Percentiles rank a stretch among this genome's conserved stretches.
phyloP scores from a whole-genome alignment of 352 stramenopile species.

The Phytophthora pisi region DNA sequence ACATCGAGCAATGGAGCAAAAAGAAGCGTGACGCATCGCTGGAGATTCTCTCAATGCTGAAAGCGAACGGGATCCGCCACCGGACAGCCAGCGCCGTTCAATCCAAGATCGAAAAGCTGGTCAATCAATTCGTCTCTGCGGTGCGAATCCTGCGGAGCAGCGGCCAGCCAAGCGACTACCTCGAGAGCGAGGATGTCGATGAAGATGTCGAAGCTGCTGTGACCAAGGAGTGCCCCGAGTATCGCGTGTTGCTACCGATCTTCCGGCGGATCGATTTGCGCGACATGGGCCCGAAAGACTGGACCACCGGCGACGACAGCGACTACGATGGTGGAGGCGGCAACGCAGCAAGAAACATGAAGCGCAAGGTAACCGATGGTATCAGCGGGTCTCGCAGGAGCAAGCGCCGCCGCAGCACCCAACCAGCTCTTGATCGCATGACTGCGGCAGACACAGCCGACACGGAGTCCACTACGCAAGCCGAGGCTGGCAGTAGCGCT shows the following conservation, averaged over 20 bases:
- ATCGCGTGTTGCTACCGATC: not conserved
- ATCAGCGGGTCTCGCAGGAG: not conserved
- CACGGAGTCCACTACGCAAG: not conserved
- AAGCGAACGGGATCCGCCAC: slow-evolving; percentile 17
- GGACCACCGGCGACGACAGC: not conserved
- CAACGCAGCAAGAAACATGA: not conserved
- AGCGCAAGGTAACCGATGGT: not conserved
- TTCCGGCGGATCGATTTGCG: not conserved
- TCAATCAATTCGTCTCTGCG: not conserved
- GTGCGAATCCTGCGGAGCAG: not conserved
- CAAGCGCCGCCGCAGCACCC: not conserved
- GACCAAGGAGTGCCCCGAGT: not conserved
- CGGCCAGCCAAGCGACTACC: not conserved
- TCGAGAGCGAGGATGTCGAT: not conserved
- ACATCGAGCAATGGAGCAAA: slow-evolving; percentile 30
- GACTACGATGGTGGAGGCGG: no score
- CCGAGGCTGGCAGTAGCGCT: no score
- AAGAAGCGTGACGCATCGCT: not conserved
- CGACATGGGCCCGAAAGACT: not conserved
- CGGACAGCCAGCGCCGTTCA: not conserved
- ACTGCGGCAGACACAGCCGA: not conserved
- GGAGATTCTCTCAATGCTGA: slow-evolving; percentile 14
- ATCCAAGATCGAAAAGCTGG: not conserved
- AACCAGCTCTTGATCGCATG: not conserved
- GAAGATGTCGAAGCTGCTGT: not conserved